Base-by-base conservation (phyloP, 495 filamentous ascomycete genomes). In the Aspergillus homomorphus region DNA sequence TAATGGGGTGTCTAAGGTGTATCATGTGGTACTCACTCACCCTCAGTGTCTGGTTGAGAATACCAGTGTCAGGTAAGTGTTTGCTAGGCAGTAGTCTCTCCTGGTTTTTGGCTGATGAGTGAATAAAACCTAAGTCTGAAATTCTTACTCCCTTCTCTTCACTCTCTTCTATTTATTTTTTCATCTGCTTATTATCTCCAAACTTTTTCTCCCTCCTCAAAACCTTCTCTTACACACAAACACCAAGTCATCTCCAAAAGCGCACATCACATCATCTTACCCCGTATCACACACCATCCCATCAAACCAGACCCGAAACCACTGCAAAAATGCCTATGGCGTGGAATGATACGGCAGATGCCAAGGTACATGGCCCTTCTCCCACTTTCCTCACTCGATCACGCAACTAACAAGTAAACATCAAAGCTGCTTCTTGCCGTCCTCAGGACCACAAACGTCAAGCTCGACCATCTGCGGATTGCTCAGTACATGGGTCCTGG, bases 401-500 rank as follows among this genome's bases (percentile, higher is more conserved):
- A 18, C 20, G 1, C n/a, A 43, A 28, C 46, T 19, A 10, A 24
- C 26, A 18, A 56, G 10, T 24, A 22, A 45, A 54, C 18, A 22
- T 10, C 7, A 42, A 5, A 74, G 71, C 66, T 74, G 22, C 66
- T 74, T 6, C 15, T 66, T 2, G 58, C 51, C n/a, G 65, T 74
- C 45, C 53, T 74, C 7, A n/a, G 44, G 7, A 62, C 51, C 16
- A 54, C 57, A 15, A 59, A 64, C 4, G 19, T 54, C 1, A 70
- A 66, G 45, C 15, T 67, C 10, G 64, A 74, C 49, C 53, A 52
- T 42, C 14, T 48, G 1, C 62, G 62, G 0, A 38, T 73, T 7
- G 69, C 71, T 1, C 26, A 62, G n/a, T 64, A 48, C 45, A 70
- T 71, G 65, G 69, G 70, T 0, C 30, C 57, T 8, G 65, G 70